Base-by-base conservation (phyloP, 495 filamentous ascomycete species). In the Penicillium ucsense region DNA sequence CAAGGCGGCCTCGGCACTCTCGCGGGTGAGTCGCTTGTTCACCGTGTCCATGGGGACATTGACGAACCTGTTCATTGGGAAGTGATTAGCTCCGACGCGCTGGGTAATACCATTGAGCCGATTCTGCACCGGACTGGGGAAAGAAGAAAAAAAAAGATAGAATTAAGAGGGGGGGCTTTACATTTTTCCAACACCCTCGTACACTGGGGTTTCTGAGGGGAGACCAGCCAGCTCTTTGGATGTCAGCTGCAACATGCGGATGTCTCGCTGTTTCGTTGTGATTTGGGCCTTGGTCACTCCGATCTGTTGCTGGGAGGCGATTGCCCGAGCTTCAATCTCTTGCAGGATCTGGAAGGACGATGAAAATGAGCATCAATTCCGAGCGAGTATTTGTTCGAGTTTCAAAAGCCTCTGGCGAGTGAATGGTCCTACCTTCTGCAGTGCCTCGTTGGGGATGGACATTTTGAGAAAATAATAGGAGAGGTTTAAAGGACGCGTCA, bases 121-220 rank as follows among this genome's bases (percentile, higher is more conserved):
- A 43, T 12, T 27, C 27, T 8, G 39, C 50, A 43, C 38, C 38
- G 29, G 9, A 6, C 29, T n/a, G 8, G 20, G 35, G 35, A 36
- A 31, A 47, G 33, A 20, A 46, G 45, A 10, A 9, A 31, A 38
- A 43, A 47, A 39, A 12, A 9, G 0, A n/a, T 5, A 8, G 30
- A 4, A 4, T 28, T n/a, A 27, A 6, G n/a, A 8, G 8, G 30
- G 3, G 8, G 33, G 32, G 28, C 65, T 85, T 62, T 63, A 95
- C 92, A 98, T 96, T 73, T 95, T 96, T 27, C 92, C 92, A 4
- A 96, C 85, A 3, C 91, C 91, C 64, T 96, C 91, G 54, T 96
- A 98, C 7, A 95, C 81, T 12, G 80, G 81, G 1, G 90, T 95
- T 35, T 83, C 77, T 35, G 76, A 70, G n/a, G 91, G 85, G 50